phyloP scores from a whole-genome alignment of 768 basidiomycete genomes.

The Baorangia bicolor region DNA sequence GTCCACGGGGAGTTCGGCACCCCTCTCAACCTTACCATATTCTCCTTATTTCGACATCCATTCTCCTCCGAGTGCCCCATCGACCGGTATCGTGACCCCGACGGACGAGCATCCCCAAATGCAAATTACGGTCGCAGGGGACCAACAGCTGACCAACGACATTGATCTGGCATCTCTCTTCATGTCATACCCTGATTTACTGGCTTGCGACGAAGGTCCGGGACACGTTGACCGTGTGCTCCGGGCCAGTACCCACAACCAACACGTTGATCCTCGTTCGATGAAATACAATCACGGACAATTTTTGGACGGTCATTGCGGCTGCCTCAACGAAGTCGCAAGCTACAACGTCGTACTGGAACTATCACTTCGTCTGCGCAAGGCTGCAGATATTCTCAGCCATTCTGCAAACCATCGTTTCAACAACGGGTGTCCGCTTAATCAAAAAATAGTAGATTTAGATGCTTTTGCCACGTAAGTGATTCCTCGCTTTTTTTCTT shows the following conservation, averaged over 20 bases:
- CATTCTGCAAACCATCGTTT: constrained; percentile 42
- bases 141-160: constrained; percentile 33
- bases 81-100: constrained; percentile 42
- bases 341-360: constrained; percentile 62
- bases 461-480: constrained; percentile 55
- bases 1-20: constrained; percentile 31
- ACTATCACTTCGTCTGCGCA: constrained; percentile 61
- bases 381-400: constrained; percentile 55
- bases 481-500: neutral
- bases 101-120: constrained; percentile 42
- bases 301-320: constrained; percentile 44
- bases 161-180: constrained; percentile 45
- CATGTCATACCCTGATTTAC: constrained; percentile 32
- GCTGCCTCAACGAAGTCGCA: constrained; percentile 53
- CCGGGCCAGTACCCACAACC: neutral
- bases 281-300: constrained; percentile 16
- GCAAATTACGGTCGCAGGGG: constrained; percentile 27
- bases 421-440: constrained; percentile 35
- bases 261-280: constrained; percentile 6
- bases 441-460: constrained; percentile 48
- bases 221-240: constrained; percentile 10
- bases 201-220: constrained; percentile 13
- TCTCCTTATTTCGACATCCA: constrained; percentile 20
- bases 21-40: constrained; percentile 9
- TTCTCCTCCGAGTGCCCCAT: constrained; percentile 30